Base-by-base conservation (phyloP, 2,329 filamentous ascomycete species). In the Daldinia sp. region DNA sequence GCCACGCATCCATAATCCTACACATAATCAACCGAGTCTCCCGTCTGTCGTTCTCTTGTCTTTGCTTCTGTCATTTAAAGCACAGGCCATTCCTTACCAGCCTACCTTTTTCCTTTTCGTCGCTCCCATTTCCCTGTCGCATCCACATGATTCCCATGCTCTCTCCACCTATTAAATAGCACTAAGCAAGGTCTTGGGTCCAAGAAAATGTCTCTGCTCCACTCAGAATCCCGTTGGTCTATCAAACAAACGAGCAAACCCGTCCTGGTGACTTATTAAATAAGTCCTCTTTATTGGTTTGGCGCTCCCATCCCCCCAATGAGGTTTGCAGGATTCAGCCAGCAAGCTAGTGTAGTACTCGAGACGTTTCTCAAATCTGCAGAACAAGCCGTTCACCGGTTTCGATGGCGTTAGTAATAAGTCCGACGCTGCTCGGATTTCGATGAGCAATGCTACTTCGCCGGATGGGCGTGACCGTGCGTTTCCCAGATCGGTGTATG, bases 401-500 rank as follows among this genome's bases (percentile, higher is more conserved):
- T 44, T 65, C 46, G n/a, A 59, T 48, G 60, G 6, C 6, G 61
- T 58, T 26, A 28, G 35, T 30, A 42, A 56, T 55, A 54, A 61
- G 46, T 44, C 61, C 33, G 60, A 42, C 20, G 28, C 28, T 58
- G n/a, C 57, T 58, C 41, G 37, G 50, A 54, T 56, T 65, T 30
- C 35, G 58, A 42, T 59, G 54, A 60, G 60, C 64, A 48, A 60
- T 65, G 57, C 59, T 54, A 64, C 53, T 62, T 63, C 44, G 23
- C 57, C 28, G 55, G 65, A 65, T 39, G 54, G 59, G 42, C 30
- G 37, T 56, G 61, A 44, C 65, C 65, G 63, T 63, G 68, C 59
- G 48, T 58, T 58, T 57, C 53, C 51, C 46, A 48, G 68, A 66
- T 68, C 65, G 50, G 65, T 62, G 65, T 63, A 44, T 67, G 66